Evolutionary conservation across 208 protist genomes (phyloP), one percentile per base, ranked within the genome.

Genomic region (Trypanosomatidae sp.): DNA sequence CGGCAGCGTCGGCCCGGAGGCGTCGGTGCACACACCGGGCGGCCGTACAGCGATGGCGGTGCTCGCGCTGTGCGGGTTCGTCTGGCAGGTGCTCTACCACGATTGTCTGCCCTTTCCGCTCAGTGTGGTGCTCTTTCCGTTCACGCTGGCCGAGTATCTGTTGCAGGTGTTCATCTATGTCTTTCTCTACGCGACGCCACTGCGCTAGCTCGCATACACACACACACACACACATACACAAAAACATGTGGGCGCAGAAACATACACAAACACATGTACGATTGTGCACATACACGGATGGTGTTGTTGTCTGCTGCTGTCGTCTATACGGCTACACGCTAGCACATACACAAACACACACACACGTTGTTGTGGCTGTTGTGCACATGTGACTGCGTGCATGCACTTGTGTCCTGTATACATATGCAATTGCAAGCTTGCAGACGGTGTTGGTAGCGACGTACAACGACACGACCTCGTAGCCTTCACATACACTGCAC

Each of bases 61-160:
- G 7, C 44, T 93, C 16, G 64, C 78, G 2, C 38, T 46, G 33
- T 37, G 81, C 35, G 85, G 85, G 24, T 66, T 93, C 45, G 44
- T 79, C 20, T 93, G 77, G 61, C 85, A 93, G 60, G 27, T 67
- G 1, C 47, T 59, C 6, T 59, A 76, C 48, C 45, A 65, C 32
- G 49, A 54, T 18, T 45, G 65, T 11, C 35, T 88, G 8, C 70
- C 75, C 0, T 93, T 93, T 56, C 81, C 85, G 5, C 46, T 93
- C 25, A 84, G 77, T 46, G 1, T 93, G 15, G 7, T 90, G 0
- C 54, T 93, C 2, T 53, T 88, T 4, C 85, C 84, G 22, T 18
- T 84, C 2, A 77, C 64, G 2, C 42, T 84, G 6, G 15, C 49
- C 0, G 80, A 93, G 59, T 63, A 53, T 11, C 6, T 73, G 3